These are phyloP conservation scores for Pseudocercospora ulei DNA, from an alignment of 2,329 filamentous ascomycete species.

Conservation along the genomic window DNA sequence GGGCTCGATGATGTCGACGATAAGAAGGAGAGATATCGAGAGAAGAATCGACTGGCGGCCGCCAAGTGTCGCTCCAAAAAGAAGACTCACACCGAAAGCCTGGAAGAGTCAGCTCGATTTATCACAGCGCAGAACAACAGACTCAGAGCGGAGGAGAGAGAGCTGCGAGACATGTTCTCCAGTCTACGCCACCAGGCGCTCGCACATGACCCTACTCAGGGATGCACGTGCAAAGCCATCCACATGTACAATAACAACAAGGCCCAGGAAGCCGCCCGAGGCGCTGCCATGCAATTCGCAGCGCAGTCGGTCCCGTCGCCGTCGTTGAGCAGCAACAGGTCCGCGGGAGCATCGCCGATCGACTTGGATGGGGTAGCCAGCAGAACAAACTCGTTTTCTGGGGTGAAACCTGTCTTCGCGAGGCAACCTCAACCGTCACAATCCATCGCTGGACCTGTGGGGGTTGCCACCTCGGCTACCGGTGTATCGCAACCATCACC, in stretches of 20 bases:
- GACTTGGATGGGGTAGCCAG: constrained; percentile 10
- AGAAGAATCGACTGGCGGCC: constrained; percentile 62
- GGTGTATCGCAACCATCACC: constrained; percentile 2
- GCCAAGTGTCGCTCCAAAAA: constrained; percentile 65
- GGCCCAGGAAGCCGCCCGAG: constrained; percentile 25
- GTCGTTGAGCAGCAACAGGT: constrained; percentile 19
- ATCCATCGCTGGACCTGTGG: constrained; percentile 10
- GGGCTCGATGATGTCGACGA: constrained; percentile 31
- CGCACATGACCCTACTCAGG: constrained; percentile 27
- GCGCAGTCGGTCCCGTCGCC: constrained; percentile 16
- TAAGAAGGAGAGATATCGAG: constrained; percentile 52
- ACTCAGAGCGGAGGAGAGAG: constrained; percentile 30
- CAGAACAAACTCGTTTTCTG: constrained; percentile 20
- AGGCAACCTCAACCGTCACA: constrained; percentile 10
- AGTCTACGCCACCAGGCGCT: constrained; percentile 31
- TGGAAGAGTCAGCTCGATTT: constrained; percentile 42
- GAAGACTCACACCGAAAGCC: constrained; percentile 47
- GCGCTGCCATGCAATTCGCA: constrained; percentile 15
- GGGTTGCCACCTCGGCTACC: background rate
- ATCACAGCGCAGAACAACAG: constrained; percentile 31
- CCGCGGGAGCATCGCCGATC: constrained; percentile 12
- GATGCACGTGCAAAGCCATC: constrained; percentile 30
- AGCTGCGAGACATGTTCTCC: constrained; percentile 31
- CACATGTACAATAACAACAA: constrained; percentile 32
- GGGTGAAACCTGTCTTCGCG: constrained; percentile 2